phyloP scores from a whole-genome alignment of 2,329 filamentous ascomycete genomes.

The Apiospora hydei region DNA sequence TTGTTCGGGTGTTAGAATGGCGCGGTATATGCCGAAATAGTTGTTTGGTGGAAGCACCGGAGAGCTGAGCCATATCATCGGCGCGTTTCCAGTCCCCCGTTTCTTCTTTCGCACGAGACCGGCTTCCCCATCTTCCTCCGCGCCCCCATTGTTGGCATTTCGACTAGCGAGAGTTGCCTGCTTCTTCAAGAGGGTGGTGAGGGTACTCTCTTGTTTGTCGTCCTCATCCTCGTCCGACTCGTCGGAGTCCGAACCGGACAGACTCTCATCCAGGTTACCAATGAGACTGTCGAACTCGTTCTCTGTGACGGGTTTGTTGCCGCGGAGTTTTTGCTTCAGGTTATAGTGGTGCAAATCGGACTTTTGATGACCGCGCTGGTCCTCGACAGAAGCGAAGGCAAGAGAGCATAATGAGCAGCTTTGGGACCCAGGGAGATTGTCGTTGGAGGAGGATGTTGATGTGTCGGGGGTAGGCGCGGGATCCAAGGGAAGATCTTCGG shows the following conservation, averaged over 20 bases:
- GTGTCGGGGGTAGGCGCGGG: slow-evolving; percentile 29
- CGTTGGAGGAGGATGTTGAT: slow-evolving; percentile 36
- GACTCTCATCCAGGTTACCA: slow-evolving; percentile 85
- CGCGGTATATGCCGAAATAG: slow-evolving; percentile 85
- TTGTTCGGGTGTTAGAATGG: slow-evolving; percentile 78
- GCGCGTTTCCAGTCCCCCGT: slow-evolving; percentile 69
- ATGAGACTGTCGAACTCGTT: slow-evolving; percentile 86
- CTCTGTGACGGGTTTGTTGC: slow-evolving; percentile 75
- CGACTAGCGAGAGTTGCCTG: slow-evolving; percentile 76
- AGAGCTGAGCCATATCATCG: slow-evolving; percentile 86
- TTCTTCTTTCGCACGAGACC: slow-evolving; percentile 56
- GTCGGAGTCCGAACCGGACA: slow-evolving; percentile 86
- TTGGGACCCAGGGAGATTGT: slow-evolving; percentile 67
- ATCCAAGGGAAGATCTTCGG: neutral
- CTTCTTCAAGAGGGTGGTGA: slow-evolving; percentile 80
- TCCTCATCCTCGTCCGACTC: slow-evolving; percentile 62
- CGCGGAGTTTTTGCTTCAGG: slow-evolving; percentile 86
- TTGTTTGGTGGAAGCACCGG: slow-evolving; percentile 76
- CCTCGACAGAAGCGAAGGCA: slow-evolving; percentile 73
- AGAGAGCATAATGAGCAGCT: slow-evolving; percentile 83
- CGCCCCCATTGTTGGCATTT: slow-evolving; percentile 54
- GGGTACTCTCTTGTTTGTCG: slow-evolving; percentile 72
- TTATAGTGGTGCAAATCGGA: slow-evolving; percentile 96
- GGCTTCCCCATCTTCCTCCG: slow-evolving; percentile 53
- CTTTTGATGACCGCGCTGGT: slow-evolving; percentile 85